Evolutionary conservation across 345 rosid genomes (phyloP), one percentile per base, ranked within the genome.

Genomic region (Rhizophora mangle): DNA sequence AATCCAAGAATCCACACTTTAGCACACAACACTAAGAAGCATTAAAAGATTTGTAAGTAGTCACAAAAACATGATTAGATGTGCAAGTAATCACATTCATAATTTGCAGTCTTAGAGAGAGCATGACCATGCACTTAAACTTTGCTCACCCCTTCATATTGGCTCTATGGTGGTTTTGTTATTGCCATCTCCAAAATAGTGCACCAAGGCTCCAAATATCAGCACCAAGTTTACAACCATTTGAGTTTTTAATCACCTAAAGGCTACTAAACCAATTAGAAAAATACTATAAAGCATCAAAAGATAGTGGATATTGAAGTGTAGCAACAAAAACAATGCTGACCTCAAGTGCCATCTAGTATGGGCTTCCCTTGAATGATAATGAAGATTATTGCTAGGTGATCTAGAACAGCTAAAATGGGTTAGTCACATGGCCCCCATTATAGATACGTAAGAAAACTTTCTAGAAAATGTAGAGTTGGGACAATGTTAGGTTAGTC

Each of bases 291-390:
- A n/a, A 59, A 65, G 31, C 51, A 51, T 72, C 15, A 20, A 8
- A 58, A 43, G 15, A 24, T 58, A 72, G 22, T 0, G 46, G 6
- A 56, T 47, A 29, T 15, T 63, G 15, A 32, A 57, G 34, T 21
- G 36, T 57, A 58, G 24, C 59, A 57, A 20, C 21, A 43, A 11
- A 24, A 26, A 22, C 30, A 55, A 32, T 43, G 29, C 79, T 39
- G 11, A 89, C 95, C 90, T 89, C 95, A 37, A 91, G 95, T 61
- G 95, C 95, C 92, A 89, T 82, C 95, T 91, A 89, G 73, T 85
- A 87, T 21, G 95, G 95, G 74, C 95, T 89, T 68, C 95, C 95
- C 76, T 87, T 89, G 80, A 89, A 84, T 37, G 91, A 89, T 54
- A 89, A 77, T 8, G 91, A 88, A 68, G 88, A 87, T 10, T 91